A percentile compares a stretch with the other conserved stretches of the same genome.
These are phyloP conservation scores for Poa pratensis DNA, from an alignment of 176 grass and related monocot genomes.

Conservation along the genomic window DNA sequence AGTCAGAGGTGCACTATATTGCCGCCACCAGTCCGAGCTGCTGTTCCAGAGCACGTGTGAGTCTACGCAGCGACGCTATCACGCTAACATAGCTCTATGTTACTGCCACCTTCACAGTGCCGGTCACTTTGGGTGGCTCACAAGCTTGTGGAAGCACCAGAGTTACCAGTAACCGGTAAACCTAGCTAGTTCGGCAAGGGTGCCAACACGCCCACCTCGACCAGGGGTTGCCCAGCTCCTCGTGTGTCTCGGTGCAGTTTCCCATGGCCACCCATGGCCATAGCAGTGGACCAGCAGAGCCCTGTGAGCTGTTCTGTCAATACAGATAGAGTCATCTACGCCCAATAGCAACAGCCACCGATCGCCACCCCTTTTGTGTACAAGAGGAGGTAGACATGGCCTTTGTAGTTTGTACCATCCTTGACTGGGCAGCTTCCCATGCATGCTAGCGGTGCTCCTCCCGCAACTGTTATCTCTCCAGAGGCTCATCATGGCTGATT, in stretches of 20 bases:
- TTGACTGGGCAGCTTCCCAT: background rate
- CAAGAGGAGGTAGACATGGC: background rate
- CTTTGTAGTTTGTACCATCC: background rate
- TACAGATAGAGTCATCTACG: conserved; percentile 14
- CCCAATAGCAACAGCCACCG: background rate
- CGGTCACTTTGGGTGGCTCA: background rate
- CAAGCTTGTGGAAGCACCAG: background rate
- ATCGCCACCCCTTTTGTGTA: background rate
- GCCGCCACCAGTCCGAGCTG: background rate
- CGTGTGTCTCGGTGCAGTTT: background rate
- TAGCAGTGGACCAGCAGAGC: conserved; percentile 17
- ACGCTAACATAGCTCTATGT: background rate
- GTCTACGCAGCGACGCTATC: background rate
- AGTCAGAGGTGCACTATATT: conserved; percentile 14
- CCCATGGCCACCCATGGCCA: background rate
- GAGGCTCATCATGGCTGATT: background rate
- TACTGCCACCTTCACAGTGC: background rate
- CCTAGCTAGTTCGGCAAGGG: conserved; percentile 3
- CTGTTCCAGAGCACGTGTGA: background rate
- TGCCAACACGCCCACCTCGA: background rate
- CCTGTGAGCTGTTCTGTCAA: background rate
- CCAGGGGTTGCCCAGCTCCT: background rate
- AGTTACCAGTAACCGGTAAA: background rate
- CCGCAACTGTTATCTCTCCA: background rate
- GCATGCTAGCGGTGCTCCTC: background rate